These are phyloP conservation scores for Syzygium aromaticum DNA, from an alignment of 345 rosid species.

Conservation along the genomic window DNA sequence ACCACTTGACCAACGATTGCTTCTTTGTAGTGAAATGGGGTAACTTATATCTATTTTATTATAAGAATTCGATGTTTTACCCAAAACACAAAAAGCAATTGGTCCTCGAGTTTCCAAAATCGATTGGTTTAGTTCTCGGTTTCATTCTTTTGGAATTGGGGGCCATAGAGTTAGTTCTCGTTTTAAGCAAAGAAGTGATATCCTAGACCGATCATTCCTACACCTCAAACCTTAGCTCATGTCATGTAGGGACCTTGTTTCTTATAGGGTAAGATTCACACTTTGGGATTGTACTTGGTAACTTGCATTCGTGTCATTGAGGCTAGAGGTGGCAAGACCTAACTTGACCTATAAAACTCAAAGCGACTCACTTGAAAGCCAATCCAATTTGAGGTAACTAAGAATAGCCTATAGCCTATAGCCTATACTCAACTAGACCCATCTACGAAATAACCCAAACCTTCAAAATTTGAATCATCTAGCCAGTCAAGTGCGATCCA, in stretches of 20 bases:
- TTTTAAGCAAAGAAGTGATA: neutral
- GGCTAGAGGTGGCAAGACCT: neutral
- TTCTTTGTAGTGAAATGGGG: neutral
- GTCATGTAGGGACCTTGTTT: neutral
- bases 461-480: neutral
- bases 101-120: neutral
- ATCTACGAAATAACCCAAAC: neutral
- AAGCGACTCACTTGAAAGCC: neutral
- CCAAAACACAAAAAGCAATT: neutral
- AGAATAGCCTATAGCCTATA: neutral
- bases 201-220: neutral
- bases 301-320: neutral
- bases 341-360: neutral
- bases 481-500: neutral
- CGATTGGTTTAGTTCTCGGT: neutral
- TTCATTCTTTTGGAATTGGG: neutral
- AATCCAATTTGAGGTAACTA: neutral
- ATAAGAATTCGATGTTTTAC: neutral
- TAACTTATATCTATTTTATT: neutral
- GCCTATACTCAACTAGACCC: neutral
- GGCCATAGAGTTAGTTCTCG: neutral
- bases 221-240: neutral
- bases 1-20: neutral
- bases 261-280: neutral
- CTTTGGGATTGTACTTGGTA: neutral